Conservation (phyloP, 2,329 filamentous ascomycete species). For the Aspergillus calidoustus region DNA sequence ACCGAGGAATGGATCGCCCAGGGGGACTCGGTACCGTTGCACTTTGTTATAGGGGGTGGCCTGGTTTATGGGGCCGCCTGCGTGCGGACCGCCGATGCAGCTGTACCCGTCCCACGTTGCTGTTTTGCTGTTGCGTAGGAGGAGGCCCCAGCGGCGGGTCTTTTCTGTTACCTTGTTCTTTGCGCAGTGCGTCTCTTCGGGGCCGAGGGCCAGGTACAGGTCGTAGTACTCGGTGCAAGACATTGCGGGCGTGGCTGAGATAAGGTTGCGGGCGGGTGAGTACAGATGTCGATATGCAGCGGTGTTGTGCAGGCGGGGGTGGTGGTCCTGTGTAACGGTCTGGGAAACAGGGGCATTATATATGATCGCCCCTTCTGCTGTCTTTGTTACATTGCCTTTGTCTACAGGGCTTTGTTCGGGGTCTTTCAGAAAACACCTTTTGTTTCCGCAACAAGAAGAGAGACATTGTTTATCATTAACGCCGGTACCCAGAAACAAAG, state of each 20-base stretch:
- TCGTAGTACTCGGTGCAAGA: neutral
- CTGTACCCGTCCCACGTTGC: neutral
- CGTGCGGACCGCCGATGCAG: neutral
- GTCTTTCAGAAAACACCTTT: no score
- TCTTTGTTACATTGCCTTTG: neutral
- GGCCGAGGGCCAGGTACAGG: neutral
- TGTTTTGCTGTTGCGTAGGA: neutral
- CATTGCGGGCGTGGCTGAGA: neutral
- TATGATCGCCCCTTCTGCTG: neutral
- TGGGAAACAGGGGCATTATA: neutral
- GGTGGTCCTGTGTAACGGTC: neutral
- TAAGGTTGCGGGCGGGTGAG: no score
- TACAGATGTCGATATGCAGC: no score
- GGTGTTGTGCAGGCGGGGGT: no score
- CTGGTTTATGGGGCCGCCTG: no score
- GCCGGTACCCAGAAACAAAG: no score
- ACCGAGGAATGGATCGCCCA: neutral
- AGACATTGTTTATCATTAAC: no score
- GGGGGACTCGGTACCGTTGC: neutral
- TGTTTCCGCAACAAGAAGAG: no score
- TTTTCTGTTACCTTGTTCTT: neutral
- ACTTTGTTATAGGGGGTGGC: neutral
- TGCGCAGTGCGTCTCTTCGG: neutral
- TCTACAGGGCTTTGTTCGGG: neutral
- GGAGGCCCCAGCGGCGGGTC: neutral